A percentile compares a stretch with the other conserved stretches of the same genome.
Evolutionary conservation across 352 stramenopile genomes (phyloP).

Genomic region (Achlya hypogyna): DNA sequence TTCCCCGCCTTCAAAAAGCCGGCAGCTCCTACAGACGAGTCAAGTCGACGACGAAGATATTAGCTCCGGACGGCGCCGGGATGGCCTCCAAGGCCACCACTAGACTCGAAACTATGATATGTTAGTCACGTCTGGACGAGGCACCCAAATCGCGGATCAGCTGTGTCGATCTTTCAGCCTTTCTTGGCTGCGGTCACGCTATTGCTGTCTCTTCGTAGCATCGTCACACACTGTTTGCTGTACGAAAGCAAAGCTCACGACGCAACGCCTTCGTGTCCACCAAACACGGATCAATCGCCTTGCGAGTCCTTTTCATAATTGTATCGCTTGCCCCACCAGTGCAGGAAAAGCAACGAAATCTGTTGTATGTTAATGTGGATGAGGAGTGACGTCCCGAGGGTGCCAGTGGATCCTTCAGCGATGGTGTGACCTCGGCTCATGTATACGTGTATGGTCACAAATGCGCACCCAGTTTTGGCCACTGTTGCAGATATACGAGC

Average conservation of each 20-base stretch:
- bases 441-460: neutral
- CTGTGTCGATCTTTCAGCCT: neutral
- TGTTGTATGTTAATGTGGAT: too few species aligned
- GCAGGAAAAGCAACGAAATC: neutral
- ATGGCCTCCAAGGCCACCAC: too few species aligned
- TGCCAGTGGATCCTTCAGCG: too few species aligned
- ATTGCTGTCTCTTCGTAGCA: neutral
- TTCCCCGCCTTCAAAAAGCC: too few species aligned
- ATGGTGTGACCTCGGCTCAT: neutral
- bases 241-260: neutral
- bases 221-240: neutral
- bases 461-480: neutral
- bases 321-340: too few species aligned
- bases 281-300: too few species aligned
- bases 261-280: neutral
- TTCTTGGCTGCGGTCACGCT: neutral
- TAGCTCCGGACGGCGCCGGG: too few species aligned
- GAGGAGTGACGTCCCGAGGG: too few species aligned
- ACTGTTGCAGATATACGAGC: neutral
- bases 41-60: too few species aligned
- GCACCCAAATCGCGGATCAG: constrained; percentile 5
- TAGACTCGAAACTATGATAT: too few species aligned
- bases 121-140: constrained; percentile 1
- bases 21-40: too few species aligned
- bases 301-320: too few species aligned